phyloP scores from a whole-genome alignment of 2,329 filamentous ascomycete genomes.

The Coniochaeta ligniaria region DNA sequence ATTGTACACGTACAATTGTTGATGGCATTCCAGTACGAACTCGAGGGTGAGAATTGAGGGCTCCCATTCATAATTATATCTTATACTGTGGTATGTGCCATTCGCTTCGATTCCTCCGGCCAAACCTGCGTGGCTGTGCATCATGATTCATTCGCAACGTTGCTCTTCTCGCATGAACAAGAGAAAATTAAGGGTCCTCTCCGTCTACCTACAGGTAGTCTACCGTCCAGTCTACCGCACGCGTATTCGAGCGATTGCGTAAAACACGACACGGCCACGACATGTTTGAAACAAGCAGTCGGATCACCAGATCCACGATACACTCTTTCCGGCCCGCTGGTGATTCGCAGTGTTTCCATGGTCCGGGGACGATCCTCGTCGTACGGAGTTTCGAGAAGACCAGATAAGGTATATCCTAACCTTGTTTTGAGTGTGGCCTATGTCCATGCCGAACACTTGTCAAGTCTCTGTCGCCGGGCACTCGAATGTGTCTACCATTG shows the following conservation, averaged over 20 bases:
- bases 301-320: background rate
- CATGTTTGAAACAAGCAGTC: background rate
- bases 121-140: background rate
- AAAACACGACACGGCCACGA: background rate
- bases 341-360: background rate
- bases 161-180: background rate
- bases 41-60: background rate
- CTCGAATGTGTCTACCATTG: too few relatives aligned
- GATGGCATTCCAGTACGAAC: background rate
- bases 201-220: too few relatives aligned
- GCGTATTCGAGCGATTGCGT: background rate
- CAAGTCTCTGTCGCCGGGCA: too few relatives aligned
- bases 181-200: background rate
- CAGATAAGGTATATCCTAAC: background rate
- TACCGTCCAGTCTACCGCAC: background rate
- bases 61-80: background rate
- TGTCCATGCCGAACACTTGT: too few relatives aligned
- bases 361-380: background rate
- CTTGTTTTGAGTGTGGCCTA: too few relatives aligned
- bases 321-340: background rate
- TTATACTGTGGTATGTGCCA: too few relatives aligned
- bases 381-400: background rate
- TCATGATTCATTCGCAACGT: background rate
- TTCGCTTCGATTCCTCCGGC: background rate
- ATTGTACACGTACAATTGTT: too few relatives aligned